Evolutionary conservation across 2,329 filamentous ascomycete genomes (phyloP), one percentile per base, ranked within the genome.

Genomic region (Pestalotiopsis sp.): DNA sequence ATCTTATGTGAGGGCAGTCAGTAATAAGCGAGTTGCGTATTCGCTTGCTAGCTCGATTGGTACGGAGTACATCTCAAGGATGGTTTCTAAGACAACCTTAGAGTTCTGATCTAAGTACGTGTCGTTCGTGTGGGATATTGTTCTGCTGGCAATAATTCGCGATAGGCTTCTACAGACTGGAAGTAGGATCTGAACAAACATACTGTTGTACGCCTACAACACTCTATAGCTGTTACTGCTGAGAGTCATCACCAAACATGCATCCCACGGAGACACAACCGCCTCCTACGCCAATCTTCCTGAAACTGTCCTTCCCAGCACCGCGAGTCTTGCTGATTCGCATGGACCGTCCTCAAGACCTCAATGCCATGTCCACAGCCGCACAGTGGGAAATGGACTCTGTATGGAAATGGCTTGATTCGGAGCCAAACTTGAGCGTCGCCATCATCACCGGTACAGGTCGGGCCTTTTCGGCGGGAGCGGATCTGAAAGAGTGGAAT

Each of bases 371-470:
- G 72, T 79, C 80, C 5, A 80, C 79, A 23, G 73, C 78, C 11
- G 81, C 78, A 12, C 82, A 82, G 40, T 78, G 75, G 59, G 79
- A 84, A 61, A 82, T 86, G 64, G 78, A 83, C 68, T 70, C 74
- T 2, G 75, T 87, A 23, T 73, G 72, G 73, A 73, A 74, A 61
- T 77, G 73, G 74, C 74, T 77, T 62, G 74, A 77, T 57, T 68
- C 68, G 12, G 74, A 75, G 63, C 72, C 74, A 9, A 69, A 59
- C 1, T 70, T 76, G 7, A 76, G 74, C 69, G 72, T 75, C 25
- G 72, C 75, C 69, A 65, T 77, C 69, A 72, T 74, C 68, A 78
- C 74, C 9, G 74, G 74, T 9, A 72, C 73, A 2, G 73, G 73
- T 11, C 73, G 73, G 38, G 74, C 73, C 9, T 76, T 76, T 36